Base-by-base conservation (phyloP, 495 filamentous ascomycete species). In the Penicillium tannophilum region DNA sequence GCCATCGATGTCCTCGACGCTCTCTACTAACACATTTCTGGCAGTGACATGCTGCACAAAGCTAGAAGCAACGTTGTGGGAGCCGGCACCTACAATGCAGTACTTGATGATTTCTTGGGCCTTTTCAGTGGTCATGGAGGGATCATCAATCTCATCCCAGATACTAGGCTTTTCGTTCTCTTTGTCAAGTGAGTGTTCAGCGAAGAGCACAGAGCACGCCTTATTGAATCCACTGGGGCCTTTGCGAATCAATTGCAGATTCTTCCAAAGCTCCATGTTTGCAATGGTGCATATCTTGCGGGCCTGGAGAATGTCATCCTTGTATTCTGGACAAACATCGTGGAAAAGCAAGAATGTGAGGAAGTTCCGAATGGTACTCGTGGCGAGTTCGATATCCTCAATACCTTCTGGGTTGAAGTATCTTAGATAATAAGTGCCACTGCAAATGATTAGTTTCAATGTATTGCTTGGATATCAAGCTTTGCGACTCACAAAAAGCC, bases 311-410 rank as follows among this genome's bases (percentile, higher is more conserved):
- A 98, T 79, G 60, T 90, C 82, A 0, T 81, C 76, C 1, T 65
- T 76, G 70, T 93, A 76, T 10, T 79, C 69, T 6, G 80, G 74
- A 48, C 91, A 95, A n/a, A 95, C 93, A 36, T 89, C 79, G 63
- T 97, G 93, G 56, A 82, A 81, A 14, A 92, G 76, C 12, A 97
- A 78, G 63, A 96, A 98, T 61, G 91, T 92, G 56, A 95, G 82
- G 71, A 97, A 97, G 72, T 94, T 96, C 52, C 82, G 82, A 48
- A 97, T 78, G 4, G 94, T 83, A 20, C 76, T 74, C 12, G 83
- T 80, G 10, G 75, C 78, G 16, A 78, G 59, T 50, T 82, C 76
- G 55, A 98, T 80, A 60, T 90, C 82, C 1, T 80, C 76, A 1
- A 64, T 75, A 68, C 92, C 75, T 10, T 78, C 68, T 6, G 80